phyloP scores from a whole-genome alignment of 495 filamentous ascomycete genomes.

The Massariosphaeria phaeospora region DNA sequence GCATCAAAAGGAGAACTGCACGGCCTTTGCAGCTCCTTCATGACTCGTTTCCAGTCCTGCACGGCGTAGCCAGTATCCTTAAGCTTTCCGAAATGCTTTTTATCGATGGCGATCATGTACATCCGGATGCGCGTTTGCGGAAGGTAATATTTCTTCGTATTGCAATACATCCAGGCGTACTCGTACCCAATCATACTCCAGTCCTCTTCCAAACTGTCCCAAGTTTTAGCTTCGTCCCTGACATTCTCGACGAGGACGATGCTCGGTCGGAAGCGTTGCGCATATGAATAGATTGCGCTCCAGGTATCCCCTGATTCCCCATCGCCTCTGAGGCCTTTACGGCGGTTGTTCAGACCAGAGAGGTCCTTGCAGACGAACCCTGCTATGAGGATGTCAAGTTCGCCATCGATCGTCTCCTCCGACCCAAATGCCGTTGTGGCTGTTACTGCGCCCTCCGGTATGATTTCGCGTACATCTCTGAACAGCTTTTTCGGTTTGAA shows the following conservation, averaged over 20 bases:
- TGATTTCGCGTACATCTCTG: constrained; percentile 63
- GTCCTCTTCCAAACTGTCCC: constrained; percentile 50
- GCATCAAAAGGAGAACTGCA: constrained; percentile 61
- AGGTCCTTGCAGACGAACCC: constrained; percentile 80
- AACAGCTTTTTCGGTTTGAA: constrained; percentile 60
- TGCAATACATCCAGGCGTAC: constrained; percentile 45
- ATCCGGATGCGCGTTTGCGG: constrained; percentile 71
- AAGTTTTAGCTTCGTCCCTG: constrained; percentile 48
- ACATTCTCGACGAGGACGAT: constrained; percentile 77
- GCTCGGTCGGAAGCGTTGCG: constrained; percentile 51
- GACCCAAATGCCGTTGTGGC: constrained; percentile 66
- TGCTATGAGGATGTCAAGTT: constrained; percentile 65
- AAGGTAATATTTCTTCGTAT: constrained; percentile 73
- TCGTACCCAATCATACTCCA: constrained; percentile 50
- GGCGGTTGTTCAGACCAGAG: constrained; percentile 50
- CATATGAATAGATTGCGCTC: constrained; percentile 56
- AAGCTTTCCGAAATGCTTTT: constrained; percentile 31
- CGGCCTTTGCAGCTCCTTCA: constrained; percentile 48
- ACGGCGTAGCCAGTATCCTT: constrained; percentile 19
- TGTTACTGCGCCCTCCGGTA: background rate
- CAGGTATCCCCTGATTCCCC: constrained; percentile 73
- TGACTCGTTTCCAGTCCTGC: constrained; percentile 39
- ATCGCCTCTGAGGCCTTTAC: constrained; percentile 46
- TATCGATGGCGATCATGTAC: constrained; percentile 65
- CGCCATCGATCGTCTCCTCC: constrained; percentile 51